Conservation (phyloP, 352 stramenopile genomes). For the Poterioochromonas sp. region DNA sequence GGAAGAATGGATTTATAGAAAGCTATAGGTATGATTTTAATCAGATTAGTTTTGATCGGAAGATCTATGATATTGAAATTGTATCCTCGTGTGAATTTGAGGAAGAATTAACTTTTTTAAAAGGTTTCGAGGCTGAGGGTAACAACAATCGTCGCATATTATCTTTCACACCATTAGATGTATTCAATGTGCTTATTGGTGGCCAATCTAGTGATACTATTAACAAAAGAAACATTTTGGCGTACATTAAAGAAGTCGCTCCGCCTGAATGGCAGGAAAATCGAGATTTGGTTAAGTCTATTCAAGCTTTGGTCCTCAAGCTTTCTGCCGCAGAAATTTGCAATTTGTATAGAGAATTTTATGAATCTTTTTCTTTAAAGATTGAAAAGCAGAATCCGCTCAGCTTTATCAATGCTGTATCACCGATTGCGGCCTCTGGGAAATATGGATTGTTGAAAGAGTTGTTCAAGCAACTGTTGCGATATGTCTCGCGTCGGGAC, state of each 20-base stretch:
- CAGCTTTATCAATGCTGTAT: neutral
- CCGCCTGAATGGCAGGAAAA: conserved; percentile 3
- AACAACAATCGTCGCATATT: neutral
- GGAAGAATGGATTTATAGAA: neutral
- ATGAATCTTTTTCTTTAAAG: neutral
- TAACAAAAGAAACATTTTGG: neutral
- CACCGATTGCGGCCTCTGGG: neutral
- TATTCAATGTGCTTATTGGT: neutral
- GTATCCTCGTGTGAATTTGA: neutral
- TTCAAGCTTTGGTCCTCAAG: neutral
- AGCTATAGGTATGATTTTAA: neutral
- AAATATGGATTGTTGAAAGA: neutral
- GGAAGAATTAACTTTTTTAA: neutral
- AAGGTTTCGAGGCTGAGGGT: neutral
- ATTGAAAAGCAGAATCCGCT: neutral
- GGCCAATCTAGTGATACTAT: neutral
- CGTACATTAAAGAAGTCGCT: conserved; percentile 23
- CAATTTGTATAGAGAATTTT: conserved; percentile 21
- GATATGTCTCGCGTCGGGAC: neutral
- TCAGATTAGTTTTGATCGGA: neutral
- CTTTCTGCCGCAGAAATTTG: neutral
- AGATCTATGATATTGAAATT: no score
- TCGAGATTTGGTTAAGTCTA: neutral
- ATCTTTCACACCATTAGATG: neutral
- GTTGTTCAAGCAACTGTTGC: neutral